Conservation (phyloP, 2,329 filamentous ascomycete genomes). For the Sphaerulina vaccinii region DNA sequence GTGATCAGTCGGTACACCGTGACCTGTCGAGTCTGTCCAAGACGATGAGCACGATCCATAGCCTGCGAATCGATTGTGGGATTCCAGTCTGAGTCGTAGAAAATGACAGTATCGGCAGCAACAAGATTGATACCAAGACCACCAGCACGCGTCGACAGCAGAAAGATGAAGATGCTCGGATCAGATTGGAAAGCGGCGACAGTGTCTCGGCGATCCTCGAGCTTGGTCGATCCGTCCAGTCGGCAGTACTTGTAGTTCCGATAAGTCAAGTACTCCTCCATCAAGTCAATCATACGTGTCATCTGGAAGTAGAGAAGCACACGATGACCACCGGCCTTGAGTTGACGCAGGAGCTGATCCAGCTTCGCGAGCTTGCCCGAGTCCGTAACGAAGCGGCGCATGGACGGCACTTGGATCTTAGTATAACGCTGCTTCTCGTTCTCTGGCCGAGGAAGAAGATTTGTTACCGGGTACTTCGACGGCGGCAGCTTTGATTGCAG, state of each 20-base stretch:
- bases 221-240: constrained; percentile 92
- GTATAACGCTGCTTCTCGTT: constrained; percentile 83
- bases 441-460: constrained; percentile 73
- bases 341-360: constrained; percentile 79
- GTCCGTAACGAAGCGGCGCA: constrained; percentile 96
- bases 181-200: constrained; percentile 95
- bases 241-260: constrained; percentile 99
- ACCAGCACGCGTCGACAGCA: constrained; percentile 92
- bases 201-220: constrained; percentile 94
- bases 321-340: constrained; percentile 90
- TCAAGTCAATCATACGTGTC: constrained; percentile 99
- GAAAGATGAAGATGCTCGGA: constrained; percentile 94
- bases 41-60: constrained; percentile 97
- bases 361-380: constrained; percentile 93
- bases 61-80: constrained; percentile 97
- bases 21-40: constrained; percentile 92
- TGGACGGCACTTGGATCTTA: constrained; percentile 88
- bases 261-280: constrained; percentile 98
- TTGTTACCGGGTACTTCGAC: constrained; percentile 60
- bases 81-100: constrained; percentile 99
- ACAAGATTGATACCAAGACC: constrained; percentile 98
- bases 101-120: constrained; percentile 95
- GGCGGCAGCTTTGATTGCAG: constrained; percentile 70
- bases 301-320: constrained; percentile 99
- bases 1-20: constrained; percentile 98